Percentiles rank a stretch among this genome's conserved stretches.
These are phyloP conservation scores for Cercospora nicotianae DNA, from an alignment of 2,329 filamentous ascomycete genomes.

Conservation along the genomic window DNA sequence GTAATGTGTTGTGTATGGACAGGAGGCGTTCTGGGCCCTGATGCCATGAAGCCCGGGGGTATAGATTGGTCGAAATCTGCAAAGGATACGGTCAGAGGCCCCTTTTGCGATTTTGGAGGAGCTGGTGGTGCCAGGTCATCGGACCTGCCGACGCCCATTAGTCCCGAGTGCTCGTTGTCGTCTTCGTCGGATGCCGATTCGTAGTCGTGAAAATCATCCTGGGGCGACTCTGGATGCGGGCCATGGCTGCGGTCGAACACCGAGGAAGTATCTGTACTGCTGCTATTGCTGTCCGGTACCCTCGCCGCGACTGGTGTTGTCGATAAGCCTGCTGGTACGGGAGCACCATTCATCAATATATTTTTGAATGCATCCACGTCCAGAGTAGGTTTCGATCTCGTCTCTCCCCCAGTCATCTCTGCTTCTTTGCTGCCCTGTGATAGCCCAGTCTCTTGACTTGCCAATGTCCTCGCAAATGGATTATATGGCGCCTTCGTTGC, in stretches of 20 bases:
- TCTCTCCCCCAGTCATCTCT: conserved; percentile 16
- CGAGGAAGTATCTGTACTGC: conserved; percentile 57
- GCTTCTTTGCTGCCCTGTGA: conserved; percentile 6
- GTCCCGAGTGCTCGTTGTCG: conserved; percentile 42
- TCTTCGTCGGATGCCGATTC: conserved; percentile 36
- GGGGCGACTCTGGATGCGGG: conserved; percentile 51
- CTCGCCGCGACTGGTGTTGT: conserved; percentile 14
- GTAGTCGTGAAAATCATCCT: conserved; percentile 54
- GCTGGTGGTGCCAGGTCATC: conserved; percentile 59
- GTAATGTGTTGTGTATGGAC: conserved; percentile 23
- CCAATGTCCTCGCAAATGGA: conserved; percentile 39
- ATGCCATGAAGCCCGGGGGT: conserved; percentile 27
- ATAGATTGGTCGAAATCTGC: conserved; percentile 38
- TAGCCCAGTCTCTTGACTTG: conserved; percentile 31
- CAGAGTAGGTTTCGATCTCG: conserved; percentile 46
- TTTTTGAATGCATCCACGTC: conserved; percentile 77
- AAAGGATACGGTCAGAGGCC: conserved; percentile 40
- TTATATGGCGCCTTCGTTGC: conserved; percentile 35
- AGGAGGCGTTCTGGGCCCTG: conserved; percentile 23
- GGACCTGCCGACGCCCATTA: conserved; percentile 46
- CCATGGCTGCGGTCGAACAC: conserved; percentile 53
- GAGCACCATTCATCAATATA: conserved; percentile 69
- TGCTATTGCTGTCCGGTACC: conserved; percentile 46
- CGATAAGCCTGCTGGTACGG: conserved; percentile 34
- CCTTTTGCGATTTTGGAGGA: conserved; percentile 70